Base-by-base conservation (phyloP, 192 early-diverging fungal species). In the Chytriomyces confervae region DNA sequence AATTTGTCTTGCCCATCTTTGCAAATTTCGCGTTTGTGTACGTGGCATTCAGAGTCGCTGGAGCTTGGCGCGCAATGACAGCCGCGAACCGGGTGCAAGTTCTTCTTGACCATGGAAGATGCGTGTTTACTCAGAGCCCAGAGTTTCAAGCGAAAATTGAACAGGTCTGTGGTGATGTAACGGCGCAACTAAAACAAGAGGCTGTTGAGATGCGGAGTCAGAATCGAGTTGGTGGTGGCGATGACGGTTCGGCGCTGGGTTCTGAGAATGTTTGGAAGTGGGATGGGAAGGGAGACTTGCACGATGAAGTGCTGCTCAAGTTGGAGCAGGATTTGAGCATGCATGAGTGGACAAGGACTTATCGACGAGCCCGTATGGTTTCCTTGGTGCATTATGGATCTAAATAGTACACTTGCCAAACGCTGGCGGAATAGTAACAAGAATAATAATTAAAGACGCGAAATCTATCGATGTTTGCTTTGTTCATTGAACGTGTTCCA, bases 11-110 rank as follows among this genome's bases (percentile, higher is more conserved):
- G 61, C 10, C 84, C 18, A 66, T 74, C 7, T 46, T 77, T n/a
- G 81, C 83, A 24, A 88, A 88, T 68, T 20, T 81, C 11, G 66
- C 83, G 10, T 87, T 88, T 71, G 77, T 72, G 8, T 88, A 88
- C 79, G 77, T 87, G 66, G 69, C 80, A 4, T 88, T 87, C 62
- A 81, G 87, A 16, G n/a, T 86, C 18, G 85, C 77, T 50, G 73
- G 80, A 6, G 23, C 65, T 11, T 85, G 76, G 76, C 76, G 87
- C 16, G 74, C 83, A 29, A 50, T 72, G 50, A 66, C 77, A 13
- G 81, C 84, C 60, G 47, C 62, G 9, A 67, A 62, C 11, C 60
- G 51, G n/a, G 48, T 88, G 23, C 82, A 82, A 48, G 62, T 61
- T 29, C 68, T 87, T 20, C 11, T 86, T 5, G 78, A 88, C 48